Conservation (phyloP, 2,329 filamentous ascomycete genomes). For the Pseudocercospora eumusae region DNA sequence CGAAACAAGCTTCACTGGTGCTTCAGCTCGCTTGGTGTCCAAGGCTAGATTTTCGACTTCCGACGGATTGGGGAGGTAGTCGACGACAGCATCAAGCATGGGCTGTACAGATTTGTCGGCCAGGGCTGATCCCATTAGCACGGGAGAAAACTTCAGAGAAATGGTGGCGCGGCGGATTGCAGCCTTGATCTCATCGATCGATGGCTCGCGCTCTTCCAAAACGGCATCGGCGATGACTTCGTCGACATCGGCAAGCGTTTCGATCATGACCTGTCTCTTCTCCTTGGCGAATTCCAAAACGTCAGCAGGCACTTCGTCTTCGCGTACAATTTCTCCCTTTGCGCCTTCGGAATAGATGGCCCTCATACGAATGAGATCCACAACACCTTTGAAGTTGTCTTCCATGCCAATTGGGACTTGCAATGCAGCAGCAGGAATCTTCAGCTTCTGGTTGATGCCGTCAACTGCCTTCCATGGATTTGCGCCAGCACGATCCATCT, state of each 20-base stretch:
- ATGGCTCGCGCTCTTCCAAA: constrained; percentile 81
- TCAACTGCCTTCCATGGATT: constrained; percentile 98
- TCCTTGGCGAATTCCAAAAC: constrained; percentile 74
- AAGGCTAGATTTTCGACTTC: constrained; percentile 88
- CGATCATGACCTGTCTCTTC: constrained; percentile 82
- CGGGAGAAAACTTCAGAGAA: constrained; percentile 83
- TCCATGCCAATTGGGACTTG: constrained; percentile 93
- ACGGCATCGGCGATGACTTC: constrained; percentile 97
- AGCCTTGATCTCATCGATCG: constrained; percentile 79
- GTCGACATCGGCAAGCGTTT: constrained; percentile 94
- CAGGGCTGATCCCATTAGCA: constrained; percentile 93
- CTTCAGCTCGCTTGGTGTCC: constrained; percentile 76
- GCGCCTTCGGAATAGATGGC: constrained; percentile 88
- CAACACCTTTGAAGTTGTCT: constrained; percentile 87
- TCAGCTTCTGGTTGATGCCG: constrained; percentile 95
- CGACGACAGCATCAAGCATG: constrained; percentile 94
- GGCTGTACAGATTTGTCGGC: constrained; percentile 94
- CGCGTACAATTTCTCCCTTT: constrained; percentile 72
- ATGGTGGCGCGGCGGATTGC: constrained; percentile 93
- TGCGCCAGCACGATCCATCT: constrained; percentile 98
- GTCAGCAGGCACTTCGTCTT: constrained; percentile 81
- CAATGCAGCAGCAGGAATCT: constrained; percentile 86
- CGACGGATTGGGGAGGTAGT: constrained; percentile 89
- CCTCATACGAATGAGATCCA: constrained; percentile 90
- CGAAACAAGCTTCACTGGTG: constrained; percentile 80